Base-by-base conservation (phyloP, 1,284 basidiomycete species). In the Coniferiporia weirii region DNA sequence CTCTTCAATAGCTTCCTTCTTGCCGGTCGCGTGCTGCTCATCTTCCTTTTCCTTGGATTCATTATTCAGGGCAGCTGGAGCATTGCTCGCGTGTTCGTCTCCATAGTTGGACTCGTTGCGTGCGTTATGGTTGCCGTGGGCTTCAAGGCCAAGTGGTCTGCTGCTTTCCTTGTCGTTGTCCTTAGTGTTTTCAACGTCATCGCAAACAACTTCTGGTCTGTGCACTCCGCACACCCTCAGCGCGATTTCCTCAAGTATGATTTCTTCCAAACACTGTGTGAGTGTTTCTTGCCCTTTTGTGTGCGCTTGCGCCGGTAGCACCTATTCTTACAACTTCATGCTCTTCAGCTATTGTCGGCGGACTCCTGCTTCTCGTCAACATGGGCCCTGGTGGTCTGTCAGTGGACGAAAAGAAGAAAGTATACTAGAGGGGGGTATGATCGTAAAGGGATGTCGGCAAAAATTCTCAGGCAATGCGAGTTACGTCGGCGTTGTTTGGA, bases 351-450 rank as follows among this genome's bases (percentile, higher is more conserved):
- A 99, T 99, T 68, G 95, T 99, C 56, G 97, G 97, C 62, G 97
- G 97, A 59, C 84, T 99, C 35, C 87, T 99, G 64, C 84, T 99
- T 62, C 85, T 99, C 57, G 95, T 98, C 66, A 98, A 98, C 80
- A 95, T 98, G 83, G 97, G 97, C 67, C 95, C 97, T 53, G 93
- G 95, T 61, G 96, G 96, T 64, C 81, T 98, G 65, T 98, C 96
- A 7, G 91, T 99, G 61, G 97, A 99, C 76, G 95, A 98, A 81
- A 98, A 98, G 83, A 98, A 98, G 83, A 98, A 98, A 84, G 94
- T 85, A 34, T 93, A 82, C 67, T 91, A 51, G 44, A 45, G 40
- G 20, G 32, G 22, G 19, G n/a, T n/a, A n/a, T 40, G 15, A 9
- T 4, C 15, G 38, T 40, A 40, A 40, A 15, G 15, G 38, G 38